These are phyloP conservation scores for Glutinoglossum americanum DNA, from an alignment of 495 filamentous ascomycete genomes.

Conservation along the genomic window DNA sequence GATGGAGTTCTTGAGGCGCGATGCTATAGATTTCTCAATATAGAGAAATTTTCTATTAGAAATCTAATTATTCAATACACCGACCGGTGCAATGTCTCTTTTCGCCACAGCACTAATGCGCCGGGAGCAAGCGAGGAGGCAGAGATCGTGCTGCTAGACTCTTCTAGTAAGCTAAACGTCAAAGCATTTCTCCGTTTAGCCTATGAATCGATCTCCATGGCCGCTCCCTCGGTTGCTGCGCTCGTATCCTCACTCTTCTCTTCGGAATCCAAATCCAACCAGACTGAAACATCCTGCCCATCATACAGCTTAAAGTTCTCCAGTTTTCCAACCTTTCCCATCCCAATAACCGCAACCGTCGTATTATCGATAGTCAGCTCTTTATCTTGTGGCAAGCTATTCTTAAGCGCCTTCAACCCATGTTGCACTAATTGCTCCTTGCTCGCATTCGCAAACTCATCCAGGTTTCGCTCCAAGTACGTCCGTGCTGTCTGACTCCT, in stretches of 20 bases:
- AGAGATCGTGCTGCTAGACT: neutral
- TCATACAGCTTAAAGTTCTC: constrained; percentile 88
- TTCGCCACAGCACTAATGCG: neutral
- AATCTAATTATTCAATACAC: neutral
- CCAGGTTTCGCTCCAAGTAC: constrained; percentile 81
- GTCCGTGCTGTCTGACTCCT: constrained; percentile 92
- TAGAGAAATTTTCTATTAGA: constrained; percentile 6
- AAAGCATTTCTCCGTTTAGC: neutral
- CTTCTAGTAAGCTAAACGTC: neutral
- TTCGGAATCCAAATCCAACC: constrained; percentile 37
- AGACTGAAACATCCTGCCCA: constrained; percentile 52
- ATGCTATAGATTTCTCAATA: neutral
- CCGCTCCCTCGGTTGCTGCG: constrained; percentile 21
- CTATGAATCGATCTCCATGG: constrained; percentile 68
- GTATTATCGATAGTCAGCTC: constrained; percentile 93
- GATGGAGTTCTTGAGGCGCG: neutral
- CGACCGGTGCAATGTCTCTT: neutral
- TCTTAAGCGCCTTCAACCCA: constrained; percentile 79
- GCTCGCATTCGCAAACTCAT: constrained; percentile 45
- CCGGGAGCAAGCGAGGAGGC: neutral
- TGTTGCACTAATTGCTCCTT: constrained; percentile 79
- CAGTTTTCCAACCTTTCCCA: constrained; percentile 28
- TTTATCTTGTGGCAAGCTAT: constrained; percentile 89
- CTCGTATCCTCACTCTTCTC: constrained; percentile 17
- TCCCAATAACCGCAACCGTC: constrained; percentile 66